Evolutionary conservation across 495 filamentous ascomycete species (phyloP), one percentile per base, ranked within the genome.

Genomic region (Daldinia caldariorum): DNA sequence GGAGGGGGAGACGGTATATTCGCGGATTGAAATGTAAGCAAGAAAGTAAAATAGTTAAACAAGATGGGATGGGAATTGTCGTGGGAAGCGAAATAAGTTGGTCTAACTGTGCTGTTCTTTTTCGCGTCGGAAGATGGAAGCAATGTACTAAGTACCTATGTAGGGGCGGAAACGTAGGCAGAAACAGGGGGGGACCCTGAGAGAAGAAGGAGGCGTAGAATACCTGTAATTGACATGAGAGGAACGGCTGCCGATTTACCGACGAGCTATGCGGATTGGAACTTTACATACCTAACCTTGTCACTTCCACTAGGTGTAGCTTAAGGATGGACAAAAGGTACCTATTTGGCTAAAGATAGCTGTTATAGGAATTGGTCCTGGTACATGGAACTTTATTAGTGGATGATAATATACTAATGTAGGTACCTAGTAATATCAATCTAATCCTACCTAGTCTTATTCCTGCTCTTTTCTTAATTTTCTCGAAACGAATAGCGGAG

Each of bases 221-320:
- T n/a, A n/a, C n/a, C n/a, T n/a, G n/a, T n/a, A n/a, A n/a, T n/a
- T n/a, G n/a, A n/a, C 8, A 22, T 4, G 34, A 35, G 35, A 57
- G 56, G 22, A 20, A 32, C 56, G 22, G 56, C 56, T 61, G 68
- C 68, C 55, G 68, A 6, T 71, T 71, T 71, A 71, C 68, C 68
- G 68, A 65, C 68, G 68, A 65, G 51, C 57, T 41, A 32, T 58
- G 26, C 26, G 3, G n/a, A n/a, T n/a, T 20, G 43, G 68, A 58
- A 58, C 63, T 29, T 43, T 29, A 59, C 37, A 26, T 45, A 31
- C 14, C 31, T 55, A 29, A 37, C 51, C 35, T 37, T n/a, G n/a
- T n/a, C 14, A 37, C 51, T 55, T 37, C 14, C 35, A 31, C 31
- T 13, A n/a, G n/a, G n/a, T 5, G 22, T 55, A 51, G 20, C 22